Conservation (phyloP, 345 rosid genomes). For the Clarkia xantiana region DNA sequence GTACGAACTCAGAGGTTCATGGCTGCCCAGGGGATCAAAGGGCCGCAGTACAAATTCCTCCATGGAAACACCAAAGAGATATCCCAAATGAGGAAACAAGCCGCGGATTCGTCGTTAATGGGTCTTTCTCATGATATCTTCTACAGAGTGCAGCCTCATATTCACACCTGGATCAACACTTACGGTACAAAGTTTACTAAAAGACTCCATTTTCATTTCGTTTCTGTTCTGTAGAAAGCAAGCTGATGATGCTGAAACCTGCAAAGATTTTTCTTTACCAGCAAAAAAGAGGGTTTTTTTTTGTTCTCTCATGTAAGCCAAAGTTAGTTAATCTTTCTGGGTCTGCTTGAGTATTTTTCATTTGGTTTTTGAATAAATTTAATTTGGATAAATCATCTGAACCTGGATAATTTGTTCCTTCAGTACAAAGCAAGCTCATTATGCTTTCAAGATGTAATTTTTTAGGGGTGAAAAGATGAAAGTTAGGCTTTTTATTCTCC, state of each 20-base stretch:
- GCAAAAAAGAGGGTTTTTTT: neutral
- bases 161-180: constrained; percentile 5
- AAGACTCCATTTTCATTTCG: neutral
- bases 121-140: constrained; percentile 8
- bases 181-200: constrained; percentile 1
- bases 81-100: constrained; percentile 7
- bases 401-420: too few relatives aligned
- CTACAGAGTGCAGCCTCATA: constrained; percentile 7
- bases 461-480: neutral
- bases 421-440: too few relatives aligned
- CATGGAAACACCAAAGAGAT: constrained; percentile 9
- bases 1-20: constrained; percentile 8
- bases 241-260: too few relatives aligned
- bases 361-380: too few relatives aligned
- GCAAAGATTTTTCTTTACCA: too few relatives aligned
- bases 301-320: too few relatives aligned
- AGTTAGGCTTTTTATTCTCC: neutral
- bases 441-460: too few relatives aligned
- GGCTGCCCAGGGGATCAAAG: constrained; percentile 7
- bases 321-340: too few relatives aligned
- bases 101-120: neutral
- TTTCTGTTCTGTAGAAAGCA: neutral
- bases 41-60: constrained; percentile 11
- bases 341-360: too few relatives aligned
- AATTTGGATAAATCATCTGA: constrained; percentile 3